Percentiles rank a stretch among this genome's conserved stretches.
phyloP scores from a whole-genome alignment of 2,329 filamentous ascomycete species.

The Alternaria tenuissima region DNA sequence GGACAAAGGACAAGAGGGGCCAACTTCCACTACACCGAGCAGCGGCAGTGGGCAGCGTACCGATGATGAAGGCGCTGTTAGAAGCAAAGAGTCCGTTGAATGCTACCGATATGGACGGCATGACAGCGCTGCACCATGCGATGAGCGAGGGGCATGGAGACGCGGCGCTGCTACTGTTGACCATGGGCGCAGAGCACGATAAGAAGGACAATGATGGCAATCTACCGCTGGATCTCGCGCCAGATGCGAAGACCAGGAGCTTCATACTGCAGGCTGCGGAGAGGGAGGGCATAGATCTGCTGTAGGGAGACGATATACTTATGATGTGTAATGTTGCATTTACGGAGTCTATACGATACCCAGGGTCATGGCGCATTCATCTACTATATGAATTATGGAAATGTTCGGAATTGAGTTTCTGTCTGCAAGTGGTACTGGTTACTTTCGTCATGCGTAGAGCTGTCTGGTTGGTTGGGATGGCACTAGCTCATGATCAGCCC shows the following conservation, averaged over 20 bases:
- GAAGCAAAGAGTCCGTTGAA: constrained; percentile 83
- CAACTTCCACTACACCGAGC: constrained; percentile 92
- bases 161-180: constrained; percentile 81
- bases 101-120: constrained; percentile 80
- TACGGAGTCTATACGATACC: constrained; percentile 23
- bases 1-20: constrained; percentile 84
- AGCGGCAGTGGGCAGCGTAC: constrained; percentile 86
- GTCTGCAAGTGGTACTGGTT: not conserved
- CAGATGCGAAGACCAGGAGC: constrained; percentile 81
- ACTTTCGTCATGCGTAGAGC: not conserved
- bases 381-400: not conserved
- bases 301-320: constrained; percentile 20
- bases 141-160: constrained; percentile 80
- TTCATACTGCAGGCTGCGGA: constrained; percentile 83
- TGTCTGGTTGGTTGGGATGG: not conserved
- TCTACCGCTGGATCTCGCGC: constrained; percentile 81
- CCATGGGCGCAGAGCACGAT: constrained; percentile 81
- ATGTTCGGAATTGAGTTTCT: not conserved
- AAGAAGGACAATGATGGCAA: constrained; percentile 77
- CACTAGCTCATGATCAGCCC: not conserved
- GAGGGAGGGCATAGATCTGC: constrained; percentile 79
- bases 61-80: constrained; percentile 82
- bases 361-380: constrained; percentile 10
- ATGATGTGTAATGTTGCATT: constrained; percentile 9
- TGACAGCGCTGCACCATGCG: constrained; percentile 89